Base-by-base conservation (phyloP, 768 basidiomycete species). In the Pleurotus djamor region DNA sequence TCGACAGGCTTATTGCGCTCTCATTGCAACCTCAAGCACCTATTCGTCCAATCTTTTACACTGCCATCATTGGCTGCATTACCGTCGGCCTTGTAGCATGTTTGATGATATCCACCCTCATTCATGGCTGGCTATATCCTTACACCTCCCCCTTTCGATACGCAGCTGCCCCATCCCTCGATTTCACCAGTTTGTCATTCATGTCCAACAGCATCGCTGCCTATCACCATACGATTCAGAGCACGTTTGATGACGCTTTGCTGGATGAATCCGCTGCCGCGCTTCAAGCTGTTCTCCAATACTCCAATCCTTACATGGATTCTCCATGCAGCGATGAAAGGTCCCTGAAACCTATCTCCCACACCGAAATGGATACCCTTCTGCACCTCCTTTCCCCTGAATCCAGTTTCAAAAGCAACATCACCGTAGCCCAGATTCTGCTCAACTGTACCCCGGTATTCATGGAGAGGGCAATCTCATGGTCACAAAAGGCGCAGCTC, bases 261-360 rank as follows among this genome's bases (percentile, higher is more conserved):
- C 54, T 66, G 14, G 59, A 66, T 28, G 14, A 63, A 4, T 61
- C 65, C 6, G 44, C 65, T 3, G 65, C 61, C 0, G 63, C 65
- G 13, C 54, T 66, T 51, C 43, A 45, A 32, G 41, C 55, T 17
- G 38, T 57, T 14, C 33, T 16, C 17, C 8, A 41, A 28, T 34
- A 59, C 57, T 16, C 32, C 17, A 14, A 52, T 21, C 52, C 52
- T 10, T 52, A 12, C 33, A 58, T 58, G 54, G 57, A 52, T 48
- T 47, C 44, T 17, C 44, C 48, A 49, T 48, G 52, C 41, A 52
- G 52, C 17, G 21, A 48, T 58, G 45, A 52, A 12, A n/a, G 32
- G 35, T 35, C 52, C n/a, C 35, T 35, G 2, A 8, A 34, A 41
- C n/a, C 35, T 9, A 36, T 52, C 35, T 52, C 52, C 3, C 10